Evolutionary conservation across 495 filamentous ascomycete species (phyloP).

Genomic region (Achaetomiella virescens): DNA sequence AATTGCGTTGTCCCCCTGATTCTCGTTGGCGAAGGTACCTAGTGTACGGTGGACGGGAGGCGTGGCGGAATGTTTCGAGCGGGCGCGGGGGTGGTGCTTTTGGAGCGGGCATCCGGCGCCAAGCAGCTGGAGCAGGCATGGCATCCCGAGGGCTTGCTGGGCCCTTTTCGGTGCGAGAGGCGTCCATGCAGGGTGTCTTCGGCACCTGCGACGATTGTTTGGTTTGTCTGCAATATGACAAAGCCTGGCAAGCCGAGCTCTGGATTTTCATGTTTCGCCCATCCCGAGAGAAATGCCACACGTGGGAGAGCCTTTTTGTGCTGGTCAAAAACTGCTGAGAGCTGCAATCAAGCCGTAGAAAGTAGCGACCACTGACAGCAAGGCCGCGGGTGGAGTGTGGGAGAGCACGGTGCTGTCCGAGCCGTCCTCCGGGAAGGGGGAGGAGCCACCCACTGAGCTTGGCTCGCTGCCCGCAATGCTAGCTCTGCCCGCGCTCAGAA

Average conservation of each 20-base stretch:
- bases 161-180: background rate
- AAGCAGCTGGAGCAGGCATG: slow-evolving; percentile 2
- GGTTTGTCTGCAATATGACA: background rate
- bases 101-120: slow-evolving; percentile 8
- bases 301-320: too few relatives aligned
- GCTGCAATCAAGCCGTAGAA: too few relatives aligned
- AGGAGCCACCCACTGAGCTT: slow-evolving; percentile 3
- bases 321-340: too few relatives aligned
- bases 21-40: background rate
- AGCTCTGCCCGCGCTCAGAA: background rate
- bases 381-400: background rate
- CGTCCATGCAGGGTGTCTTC: background rate
- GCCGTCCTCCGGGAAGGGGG: slow-evolving; percentile 11
- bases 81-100: slow-evolving; percentile 12
- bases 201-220: background rate
- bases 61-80: background rate
- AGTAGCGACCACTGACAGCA: too few relatives aligned
- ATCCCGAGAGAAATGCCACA: background rate
- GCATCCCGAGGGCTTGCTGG: slow-evolving; percentile 1
- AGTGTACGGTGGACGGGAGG: background rate
- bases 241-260: background rate
- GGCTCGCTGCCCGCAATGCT: background rate
- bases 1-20: background rate
- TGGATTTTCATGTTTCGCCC: background rate
- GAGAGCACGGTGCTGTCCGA: slow-evolving; percentile 7